A percentile compares a stretch with the other conserved stretches of the same genome.
Conservation (phyloP, 345 rosid genomes). For the Microthlaspi erraticum region DNA sequence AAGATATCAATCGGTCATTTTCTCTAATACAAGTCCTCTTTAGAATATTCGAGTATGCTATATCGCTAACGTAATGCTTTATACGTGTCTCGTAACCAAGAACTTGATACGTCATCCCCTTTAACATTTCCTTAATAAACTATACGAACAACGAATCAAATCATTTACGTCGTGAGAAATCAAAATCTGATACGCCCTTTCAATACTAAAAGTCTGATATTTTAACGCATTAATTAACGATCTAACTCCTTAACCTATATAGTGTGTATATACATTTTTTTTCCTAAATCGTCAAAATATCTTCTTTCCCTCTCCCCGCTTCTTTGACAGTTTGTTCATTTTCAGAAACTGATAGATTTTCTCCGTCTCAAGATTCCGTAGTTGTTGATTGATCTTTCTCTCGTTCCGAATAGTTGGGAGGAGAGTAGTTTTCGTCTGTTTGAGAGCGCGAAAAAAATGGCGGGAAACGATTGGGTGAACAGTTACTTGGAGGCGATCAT, state of each 20-base stretch:
- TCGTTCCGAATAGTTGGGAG: neutral
- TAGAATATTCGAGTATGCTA: constrained; percentile 1
- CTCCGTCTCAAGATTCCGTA: constrained; percentile 1
- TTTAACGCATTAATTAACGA: neutral
- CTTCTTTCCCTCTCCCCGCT: constrained; percentile 1
- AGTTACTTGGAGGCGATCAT: constrained; percentile 48
- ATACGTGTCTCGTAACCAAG: neutral
- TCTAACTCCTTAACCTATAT: too few relatives aligned
- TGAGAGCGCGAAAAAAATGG: constrained; percentile 24
- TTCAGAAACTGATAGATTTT: constrained; percentile 2
- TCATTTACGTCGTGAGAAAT: neutral
- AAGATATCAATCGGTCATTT: neutral
- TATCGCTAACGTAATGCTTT: neutral
- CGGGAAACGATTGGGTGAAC: constrained; percentile 51
- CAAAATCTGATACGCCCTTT: neutral
- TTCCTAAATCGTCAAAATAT: neutral
- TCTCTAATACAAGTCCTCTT: neutral
- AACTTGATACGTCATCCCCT: constrained; percentile 13
- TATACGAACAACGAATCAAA: neutral
- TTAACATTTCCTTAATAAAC: neutral
- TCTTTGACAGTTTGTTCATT: neutral
- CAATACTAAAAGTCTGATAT: neutral
- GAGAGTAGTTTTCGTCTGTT: neutral
- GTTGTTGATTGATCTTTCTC: neutral
- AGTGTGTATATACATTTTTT: constrained; percentile 10